Base-by-base conservation (phyloP, 768 basidiomycete species). In the Leccinum pellstonianum region DNA sequence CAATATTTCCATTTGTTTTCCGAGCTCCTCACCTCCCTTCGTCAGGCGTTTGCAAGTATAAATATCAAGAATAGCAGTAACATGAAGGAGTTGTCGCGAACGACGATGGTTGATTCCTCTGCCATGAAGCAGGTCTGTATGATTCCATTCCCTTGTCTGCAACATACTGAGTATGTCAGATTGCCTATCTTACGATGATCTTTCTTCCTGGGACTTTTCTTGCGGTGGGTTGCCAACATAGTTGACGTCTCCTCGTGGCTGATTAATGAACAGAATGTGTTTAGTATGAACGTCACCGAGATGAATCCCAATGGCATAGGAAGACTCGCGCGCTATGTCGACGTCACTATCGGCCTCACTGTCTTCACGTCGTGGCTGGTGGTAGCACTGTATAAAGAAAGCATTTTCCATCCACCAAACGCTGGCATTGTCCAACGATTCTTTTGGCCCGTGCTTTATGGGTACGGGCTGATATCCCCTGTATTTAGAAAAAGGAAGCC, bases 11-110 rank as follows among this genome's bases (percentile, higher is more conserved):
- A 43, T 27, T 37, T 52, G 2, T 52, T 19, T 5, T 52, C 15
- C 33, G 19, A 29, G 11, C 49, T 55, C 19, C 46, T 62, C 17
- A 64, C 43, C 11, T 6, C 7, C 9, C 12, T 57, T 47, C 35
- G 29, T 14, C 58, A 86, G 85, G 84, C 82, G 6, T 87, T 87
- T 67, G 82, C 81, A 55, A 80, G 75, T 50, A 81, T 86, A 4
- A 86, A 81, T 58, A 83, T 86, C 31, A 64, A 63, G 3, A 85
- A 87, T 58, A 83, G 80, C 66, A 76, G 68, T 58, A 74, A 75
- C 10, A 85, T 83, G 81, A 71, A 80, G 51, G 55, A 69, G 46
- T 76, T 87, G 73, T 84, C 85, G 2, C 66, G 74, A 57, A 75
- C 76, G 3, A 71, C 81, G 6, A 68, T 79, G 48, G 65, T 72